These are phyloP conservation scores for Trichoderma gamsii DNA, from an alignment of 495 filamentous ascomycete species.

Conservation along the genomic window DNA sequence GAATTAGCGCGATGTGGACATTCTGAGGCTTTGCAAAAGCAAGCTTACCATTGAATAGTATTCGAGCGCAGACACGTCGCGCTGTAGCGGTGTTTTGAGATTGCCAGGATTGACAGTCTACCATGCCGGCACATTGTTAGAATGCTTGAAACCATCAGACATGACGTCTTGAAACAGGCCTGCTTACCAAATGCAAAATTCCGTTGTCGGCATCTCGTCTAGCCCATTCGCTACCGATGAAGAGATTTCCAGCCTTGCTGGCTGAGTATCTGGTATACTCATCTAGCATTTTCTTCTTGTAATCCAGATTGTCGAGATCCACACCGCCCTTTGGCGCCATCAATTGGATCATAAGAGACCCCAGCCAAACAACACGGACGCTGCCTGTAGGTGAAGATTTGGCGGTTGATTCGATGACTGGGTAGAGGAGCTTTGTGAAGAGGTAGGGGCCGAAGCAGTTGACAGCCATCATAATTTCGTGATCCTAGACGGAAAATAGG, in stretches of 20 bases:
- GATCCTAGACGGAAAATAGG: slow-evolving; percentile 28
- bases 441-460: slow-evolving; percentile 36
- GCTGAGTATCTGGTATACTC: background rate
- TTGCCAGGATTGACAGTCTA: slow-evolving; percentile 12
- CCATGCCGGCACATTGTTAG: background rate
- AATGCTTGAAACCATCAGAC: background rate
- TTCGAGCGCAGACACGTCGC: slow-evolving; percentile 11
- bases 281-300: slow-evolving; percentile 16
- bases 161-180: background rate
- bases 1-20: background rate
- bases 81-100: slow-evolving; percentile 8
- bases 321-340: slow-evolving; percentile 24
- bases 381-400: slow-evolving; percentile 23
- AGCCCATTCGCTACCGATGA: slow-evolving; percentile 4
- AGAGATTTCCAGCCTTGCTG: slow-evolving; percentile 9
- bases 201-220: slow-evolving; percentile 1
- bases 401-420: slow-evolving; percentile 34
- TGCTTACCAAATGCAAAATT: slow-evolving; percentile 9
- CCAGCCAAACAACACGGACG: slow-evolving; percentile 43
- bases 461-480: slow-evolving; percentile 33
- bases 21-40: background rate
- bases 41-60: background rate
- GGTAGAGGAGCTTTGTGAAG: slow-evolving; percentile 39
- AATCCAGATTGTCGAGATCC: slow-evolving; percentile 29
- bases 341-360: slow-evolving; percentile 23